Evolutionary conservation across 768 basidiomycete genomes (phyloP).

Genomic region (Chalciporus pseudorubinellus): DNA sequence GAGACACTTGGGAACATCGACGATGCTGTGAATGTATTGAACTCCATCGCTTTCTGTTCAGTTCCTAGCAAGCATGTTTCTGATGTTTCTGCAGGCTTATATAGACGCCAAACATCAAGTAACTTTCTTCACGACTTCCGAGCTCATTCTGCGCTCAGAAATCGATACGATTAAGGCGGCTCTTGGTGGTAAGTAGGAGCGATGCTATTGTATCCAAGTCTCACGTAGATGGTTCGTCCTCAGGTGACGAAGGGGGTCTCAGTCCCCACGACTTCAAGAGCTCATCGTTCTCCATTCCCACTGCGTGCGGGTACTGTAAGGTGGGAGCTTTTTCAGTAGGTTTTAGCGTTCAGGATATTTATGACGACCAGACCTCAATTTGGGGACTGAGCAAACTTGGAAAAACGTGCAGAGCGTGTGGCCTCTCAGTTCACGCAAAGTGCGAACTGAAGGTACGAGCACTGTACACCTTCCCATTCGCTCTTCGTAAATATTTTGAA

Average conservation of each 20-base stretch:
- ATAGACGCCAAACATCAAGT: conserved; percentile 64
- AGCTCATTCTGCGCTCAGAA: conserved; percentile 60
- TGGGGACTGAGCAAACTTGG: conserved; percentile 89
- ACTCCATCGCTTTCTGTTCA: not conserved
- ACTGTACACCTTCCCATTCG: conserved; percentile 3
- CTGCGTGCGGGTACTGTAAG: conserved; percentile 80
- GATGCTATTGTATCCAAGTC: not conserved
- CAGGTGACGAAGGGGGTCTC: conserved; percentile 73
- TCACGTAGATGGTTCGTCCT: conserved; percentile 11
- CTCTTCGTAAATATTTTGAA: conserved; percentile 27
- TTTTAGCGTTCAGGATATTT: not conserved
- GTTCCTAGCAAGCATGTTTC: conserved; percentile 5
- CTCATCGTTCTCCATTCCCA: conserved; percentile 83
- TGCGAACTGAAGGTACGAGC: conserved; percentile 76
- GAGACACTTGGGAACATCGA: conserved; percentile 58
- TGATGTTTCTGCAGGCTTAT: conserved; percentile 47
- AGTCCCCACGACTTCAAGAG: conserved; percentile 80
- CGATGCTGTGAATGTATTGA: conserved; percentile 23
- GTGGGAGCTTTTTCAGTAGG: conserved; percentile 34
- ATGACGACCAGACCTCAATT: conserved; percentile 59
- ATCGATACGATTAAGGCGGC: conserved; percentile 56
- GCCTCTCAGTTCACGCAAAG: conserved; percentile 76
- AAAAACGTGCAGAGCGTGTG: conserved; percentile 77
- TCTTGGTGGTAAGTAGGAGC: conserved; percentile 54
- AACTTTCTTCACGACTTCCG: conserved; percentile 51